Evolutionary conservation across 1,284 basidiomycete species (phyloP).

Genomic region (Austroboletus niveus): DNA sequence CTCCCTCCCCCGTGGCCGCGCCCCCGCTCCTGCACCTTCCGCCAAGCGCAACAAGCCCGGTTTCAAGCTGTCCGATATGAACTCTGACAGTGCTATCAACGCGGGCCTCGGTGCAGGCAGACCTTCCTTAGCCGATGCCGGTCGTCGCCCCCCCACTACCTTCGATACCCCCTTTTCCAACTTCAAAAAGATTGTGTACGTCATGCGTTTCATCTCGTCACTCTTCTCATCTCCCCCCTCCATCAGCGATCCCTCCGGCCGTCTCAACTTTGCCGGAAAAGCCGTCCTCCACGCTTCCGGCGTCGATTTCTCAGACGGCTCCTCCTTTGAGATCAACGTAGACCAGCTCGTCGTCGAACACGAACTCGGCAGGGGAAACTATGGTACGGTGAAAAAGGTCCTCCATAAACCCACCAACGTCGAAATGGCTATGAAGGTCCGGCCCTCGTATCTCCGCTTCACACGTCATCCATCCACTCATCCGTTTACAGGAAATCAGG

Average conservation of each 20-base stretch:
- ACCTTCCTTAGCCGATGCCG: slow-evolving; percentile 44
- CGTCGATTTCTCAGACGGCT: slow-evolving; percentile 93
- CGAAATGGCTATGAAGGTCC: slow-evolving; percentile 97
- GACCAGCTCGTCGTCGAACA: slow-evolving; percentile 88
- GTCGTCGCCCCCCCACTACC: slow-evolving; percentile 43
- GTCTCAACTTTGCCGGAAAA: slow-evolving; percentile 91
- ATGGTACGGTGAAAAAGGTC: slow-evolving; percentile 96
- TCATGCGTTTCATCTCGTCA: slow-evolving; percentile 18
- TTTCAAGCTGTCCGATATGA: slow-evolving; percentile 66
- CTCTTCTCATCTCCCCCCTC: slow-evolving; percentile 4
- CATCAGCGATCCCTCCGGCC: slow-evolving; percentile 86
- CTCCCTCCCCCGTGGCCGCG: slow-evolving; percentile 33
- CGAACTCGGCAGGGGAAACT: slow-evolving; percentile 95
- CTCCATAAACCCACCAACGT: slow-evolving; percentile 93
- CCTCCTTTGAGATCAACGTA: slow-evolving; percentile 96
- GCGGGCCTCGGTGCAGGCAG: slow-evolving; percentile 73
- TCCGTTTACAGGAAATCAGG: slow-evolving; percentile 80
- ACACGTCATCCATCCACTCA: slow-evolving; percentile 7
- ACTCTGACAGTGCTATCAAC: slow-evolving; percentile 49
- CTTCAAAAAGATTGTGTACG: slow-evolving; percentile 93
- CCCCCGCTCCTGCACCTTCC: slow-evolving; percentile 38
- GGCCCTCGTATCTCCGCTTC: slow-evolving; percentile 6
- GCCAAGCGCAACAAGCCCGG: slow-evolving; percentile 55
- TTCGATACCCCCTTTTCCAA: slow-evolving; percentile 85
- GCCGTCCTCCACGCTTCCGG: slow-evolving; percentile 91